Evolutionary conservation across 371 early-diverging fungal genomes (phyloP).

Genomic region (Rhizopus arrhizus): DNA sequence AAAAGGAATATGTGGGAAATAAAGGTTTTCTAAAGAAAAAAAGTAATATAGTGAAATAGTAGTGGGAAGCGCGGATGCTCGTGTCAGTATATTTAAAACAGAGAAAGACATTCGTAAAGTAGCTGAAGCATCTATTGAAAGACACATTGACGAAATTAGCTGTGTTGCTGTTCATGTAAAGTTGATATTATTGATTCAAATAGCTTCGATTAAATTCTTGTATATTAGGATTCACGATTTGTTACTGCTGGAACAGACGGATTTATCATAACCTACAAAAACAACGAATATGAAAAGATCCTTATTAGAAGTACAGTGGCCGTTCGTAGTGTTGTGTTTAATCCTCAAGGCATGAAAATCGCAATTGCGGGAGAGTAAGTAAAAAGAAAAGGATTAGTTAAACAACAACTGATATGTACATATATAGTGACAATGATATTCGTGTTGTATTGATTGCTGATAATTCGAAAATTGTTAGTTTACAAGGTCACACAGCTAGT

Average conservation of each 20-base stretch:
- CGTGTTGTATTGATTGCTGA: conserved; percentile 39
- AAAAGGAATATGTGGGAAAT: neutral
- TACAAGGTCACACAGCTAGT: conserved; percentile 45
- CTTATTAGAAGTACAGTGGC: conserved; percentile 43
- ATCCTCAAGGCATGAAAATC: conserved; percentile 36
- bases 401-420: neutral
- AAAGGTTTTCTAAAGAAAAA: neutral
- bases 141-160: conserved; percentile 25
- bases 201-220: neutral
- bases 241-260: conserved; percentile 46
- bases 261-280: conserved; percentile 29
- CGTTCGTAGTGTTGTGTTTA: conserved; percentile 35
- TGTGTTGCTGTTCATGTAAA: conserved; percentile 24
- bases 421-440: conserved; percentile 39
- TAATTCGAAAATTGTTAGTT: conserved; percentile 33
- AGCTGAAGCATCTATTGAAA: conserved; percentile 7
- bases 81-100: conserved; percentile 25
- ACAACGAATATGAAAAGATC: conserved; percentile 32
- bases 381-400: neutral
- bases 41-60: conserved; percentile 19
- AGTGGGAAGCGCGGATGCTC: conserved; percentile 23
- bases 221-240: conserved; percentile 24
- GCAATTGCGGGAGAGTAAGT: conserved; percentile 52
- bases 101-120: conserved; percentile 16
- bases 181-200: neutral